Base-by-base conservation (phyloP, 2,329 filamentous ascomycete genomes). In the Pseudopithomyces maydicus region DNA sequence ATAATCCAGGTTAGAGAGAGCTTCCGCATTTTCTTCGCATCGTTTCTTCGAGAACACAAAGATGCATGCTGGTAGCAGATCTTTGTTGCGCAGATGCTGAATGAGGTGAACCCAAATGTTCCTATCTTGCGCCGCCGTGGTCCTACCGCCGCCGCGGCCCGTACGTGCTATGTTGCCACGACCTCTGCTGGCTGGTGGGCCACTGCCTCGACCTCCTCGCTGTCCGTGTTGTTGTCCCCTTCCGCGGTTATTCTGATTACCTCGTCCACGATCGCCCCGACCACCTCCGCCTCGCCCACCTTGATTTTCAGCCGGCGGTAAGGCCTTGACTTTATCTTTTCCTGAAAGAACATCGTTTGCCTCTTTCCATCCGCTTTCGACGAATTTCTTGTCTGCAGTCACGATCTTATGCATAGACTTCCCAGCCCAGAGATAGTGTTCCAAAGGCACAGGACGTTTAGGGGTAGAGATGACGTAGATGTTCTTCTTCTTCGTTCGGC, bases 11-110 rank as follows among this genome's bases (percentile, higher is more conserved):
- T 97, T 98, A 59, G 91, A 94, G 20, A 99, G 82, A 0, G 95
- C 94, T 73, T 97, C 92, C 0, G 95, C 95, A 73, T 98, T 99
- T 72, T 98, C 92, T 75, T 99, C 95, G 69, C 95, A 98, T 51
- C 95, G 84, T 77, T 95, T 97, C 80, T 98, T 99, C 2, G 95
- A 99, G 77, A 99, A 99, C 54, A 99, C 94, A 72, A 99, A 99
- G 64, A 99, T 96, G 74, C 94, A 98, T 8, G 90, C 92, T 0
- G 95, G 95, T 3, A 99, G 84, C 3, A 99, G 82, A 47, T 87
- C 91, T 51, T 92, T 87, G 75, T 96, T 97, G 68, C 88, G 91
- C 52, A 99, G 82, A 76, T 91, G 92, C 69, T 96, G 91, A 2
- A 99, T 92, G 38, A 99, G 84, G 70, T 97, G 91, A 35, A 98